These are phyloP conservation scores for Immersiporthe knoxdaviesiana DNA, from an alignment of 2,329 filamentous ascomycete species.

Conservation along the genomic window DNA sequence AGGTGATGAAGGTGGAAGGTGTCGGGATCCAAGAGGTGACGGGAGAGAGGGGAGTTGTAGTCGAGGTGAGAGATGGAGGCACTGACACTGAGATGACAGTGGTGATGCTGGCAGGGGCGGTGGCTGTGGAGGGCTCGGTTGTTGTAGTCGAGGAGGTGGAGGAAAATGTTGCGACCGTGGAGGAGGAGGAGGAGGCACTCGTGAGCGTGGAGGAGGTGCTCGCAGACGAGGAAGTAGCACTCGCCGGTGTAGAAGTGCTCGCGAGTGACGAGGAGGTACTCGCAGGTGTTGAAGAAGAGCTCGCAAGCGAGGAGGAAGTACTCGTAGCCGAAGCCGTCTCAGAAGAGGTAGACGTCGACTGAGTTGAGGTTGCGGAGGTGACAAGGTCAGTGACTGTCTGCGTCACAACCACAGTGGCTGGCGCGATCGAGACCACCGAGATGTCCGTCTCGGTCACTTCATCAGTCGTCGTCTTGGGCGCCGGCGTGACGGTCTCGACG, in stretches of 20 bases:
- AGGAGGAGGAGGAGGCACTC: neutral
- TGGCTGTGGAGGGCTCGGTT: neutral
- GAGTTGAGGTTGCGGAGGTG: neutral
- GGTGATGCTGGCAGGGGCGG: neutral
- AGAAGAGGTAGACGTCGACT: neutral
- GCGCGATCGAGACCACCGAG: constrained; percentile 20
- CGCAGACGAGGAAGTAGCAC: neutral
- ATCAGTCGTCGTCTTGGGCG: constrained; percentile 8
- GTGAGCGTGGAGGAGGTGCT: neutral
- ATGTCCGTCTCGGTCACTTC: constrained; percentile 19
- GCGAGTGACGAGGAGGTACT: neutral
- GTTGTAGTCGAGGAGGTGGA: constrained; percentile 5
- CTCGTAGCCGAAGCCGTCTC: neutral
- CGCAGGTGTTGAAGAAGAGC: neutral
- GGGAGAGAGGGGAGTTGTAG: neutral
- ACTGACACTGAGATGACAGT: constrained; percentile 2
- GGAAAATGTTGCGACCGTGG: neutral
- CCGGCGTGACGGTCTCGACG: constrained; percentile 16
- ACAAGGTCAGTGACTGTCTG: constrained; percentile 18
- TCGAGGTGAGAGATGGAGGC: constrained; percentile 17
- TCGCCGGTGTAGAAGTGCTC: neutral
- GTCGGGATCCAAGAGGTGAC: constrained; percentile 9
- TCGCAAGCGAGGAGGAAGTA: neutral
- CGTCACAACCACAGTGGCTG: constrained; percentile 22
- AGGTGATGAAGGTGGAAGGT: constrained; percentile 24